Conservation (phyloP, 306 rosid genomes). For the Rubus parviflorus region DNA sequence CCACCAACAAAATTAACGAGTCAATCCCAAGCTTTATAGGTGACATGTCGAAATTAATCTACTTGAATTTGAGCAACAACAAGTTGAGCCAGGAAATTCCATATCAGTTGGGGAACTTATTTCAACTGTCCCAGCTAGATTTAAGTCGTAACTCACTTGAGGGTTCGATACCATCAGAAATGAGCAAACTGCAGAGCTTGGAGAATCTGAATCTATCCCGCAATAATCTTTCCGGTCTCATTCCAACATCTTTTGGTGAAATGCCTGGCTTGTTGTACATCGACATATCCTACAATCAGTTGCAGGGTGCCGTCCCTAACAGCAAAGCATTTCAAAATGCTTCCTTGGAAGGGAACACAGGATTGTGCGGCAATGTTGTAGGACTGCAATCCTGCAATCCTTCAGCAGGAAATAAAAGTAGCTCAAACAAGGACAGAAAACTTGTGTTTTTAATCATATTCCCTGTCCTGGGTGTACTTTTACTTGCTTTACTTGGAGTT, state of each 20-base stretch:
- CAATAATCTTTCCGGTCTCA: conserved; percentile 11
- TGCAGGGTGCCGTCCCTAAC: conserved; percentile 20
- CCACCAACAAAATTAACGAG: conserved; percentile 1
- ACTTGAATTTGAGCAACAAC: conserved; percentile 19
- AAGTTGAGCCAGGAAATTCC: conserved; percentile 16
- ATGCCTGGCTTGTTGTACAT: conserved; percentile 7
- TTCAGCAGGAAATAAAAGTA: neutral
- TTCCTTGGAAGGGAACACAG: neutral
- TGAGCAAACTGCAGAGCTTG: conserved; percentile 18
- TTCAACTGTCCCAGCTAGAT: conserved; percentile 11
- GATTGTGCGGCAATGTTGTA: conserved; percentile 21
- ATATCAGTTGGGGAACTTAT: conserved; percentile 6
- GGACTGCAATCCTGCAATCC: conserved; percentile 18
- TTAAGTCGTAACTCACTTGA: conserved; percentile 10
- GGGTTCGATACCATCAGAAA: conserved; percentile 1
- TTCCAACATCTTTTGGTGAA: conserved; percentile 5
- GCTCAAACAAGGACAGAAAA: neutral
- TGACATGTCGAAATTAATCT: neutral
- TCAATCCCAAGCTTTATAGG: conserved; percentile 6
- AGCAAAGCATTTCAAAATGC: conserved; percentile 22
- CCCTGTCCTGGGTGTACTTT: neutral
- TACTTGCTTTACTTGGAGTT: neutral
- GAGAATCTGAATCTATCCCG: conserved; percentile 13
- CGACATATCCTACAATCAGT: conserved; percentile 18
- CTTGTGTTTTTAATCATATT: neutral